Base-by-base conservation (phyloP, 2,329 filamentous ascomycete species). In the Ophiostoma pallidulum region DNA sequence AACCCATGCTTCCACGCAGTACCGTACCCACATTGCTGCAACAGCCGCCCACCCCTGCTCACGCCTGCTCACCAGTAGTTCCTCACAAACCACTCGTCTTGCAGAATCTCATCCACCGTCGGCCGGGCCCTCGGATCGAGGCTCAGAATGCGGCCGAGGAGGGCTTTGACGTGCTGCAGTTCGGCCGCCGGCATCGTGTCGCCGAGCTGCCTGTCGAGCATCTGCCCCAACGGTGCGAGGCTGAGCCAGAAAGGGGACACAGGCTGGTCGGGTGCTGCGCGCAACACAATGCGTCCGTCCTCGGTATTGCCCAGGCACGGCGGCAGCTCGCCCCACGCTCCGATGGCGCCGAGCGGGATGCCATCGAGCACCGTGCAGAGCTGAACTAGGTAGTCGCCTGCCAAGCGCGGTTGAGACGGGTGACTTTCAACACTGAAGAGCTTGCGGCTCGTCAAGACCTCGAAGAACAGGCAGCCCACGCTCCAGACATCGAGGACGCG, bases 391-490 rank as follows among this genome's bases (percentile, higher is more conserved):
- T 43, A 43, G 4, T 14, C 20, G 20, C 47, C 48, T 12, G 31
- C 28, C 1, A 9, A 24, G 4, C 33, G 16, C 7, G 31, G 19
- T n/a, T 22, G 10, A n/a, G 35, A 12, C 4, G 3, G 13, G 1
- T 6, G 29, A 14, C 31, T 8, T 7, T 9, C 5, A 18, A 39
- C n/a, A n/a, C 14, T 26, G 18, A 50, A 50, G 10, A 47, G 42
- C 16, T n/a, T 38, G 4, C 13, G 3, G 22, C 48, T 43, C 6
- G 48, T 47, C 2, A 47, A 8, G 12, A 47, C 26, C 33, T 47
- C 48, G 35, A 38, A 50, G 2, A 46, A 18, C 4, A 50, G 37
- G 32, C 48, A 50, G 18, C 42, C 48, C 14, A 47, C 41, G 33
- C 38, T 39, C 48, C 48, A 47, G 16, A 50, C 40, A 19, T 50